Base-by-base conservation (phyloP, 163 green algal species). In the Botryococcus braunii region DNA sequence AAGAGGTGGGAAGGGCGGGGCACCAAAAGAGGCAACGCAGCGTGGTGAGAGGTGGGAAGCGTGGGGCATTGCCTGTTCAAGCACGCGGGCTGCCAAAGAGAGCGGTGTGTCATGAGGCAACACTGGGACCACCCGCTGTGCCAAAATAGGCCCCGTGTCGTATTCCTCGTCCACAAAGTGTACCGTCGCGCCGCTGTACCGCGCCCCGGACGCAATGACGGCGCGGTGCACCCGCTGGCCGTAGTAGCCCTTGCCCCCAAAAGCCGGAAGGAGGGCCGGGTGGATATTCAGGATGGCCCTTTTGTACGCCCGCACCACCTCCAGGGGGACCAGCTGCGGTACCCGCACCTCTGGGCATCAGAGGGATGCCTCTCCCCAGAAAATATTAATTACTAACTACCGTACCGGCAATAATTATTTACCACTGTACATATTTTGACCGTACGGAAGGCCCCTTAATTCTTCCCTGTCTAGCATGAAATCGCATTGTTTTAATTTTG, bases 81-180 rank as follows among this genome's bases (percentile, higher is more conserved):
- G 80, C 50, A 99, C 93, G 1, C 86, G 70, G 7, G 79, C 82
- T 17, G 91, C 91, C 65, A 99, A 62, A 55, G 87, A 74, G 66
- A 88, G 70, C 0, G 88, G 77, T 0, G 82, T 89, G 79, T 98
- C 93, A 21, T 72, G 86, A 11, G 90, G 89, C 23, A 74, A 81
- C 29, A 97, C 92, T 0, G 85, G 85, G n/a, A 98, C 94, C 7
- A 86, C 74, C 0, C 80, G 66, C 79, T 97, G 93, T 34, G 87
- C 90, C 23, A 97, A 72, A 66, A 99, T 98, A 62, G 88, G 82
- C 5, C 92, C 91, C 34, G 85, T 93, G 82, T 99, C 94, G 69
- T 96, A 99, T 62, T 93, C 38, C 71, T 96, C 94, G 61, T 98
- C 88, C 47, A 98, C 91, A 87, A 98, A 99, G 76, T 99, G 94